phyloP scores from a whole-genome alignment of 176 grass and related monocot genomes.

The Ananas comosus region DNA sequence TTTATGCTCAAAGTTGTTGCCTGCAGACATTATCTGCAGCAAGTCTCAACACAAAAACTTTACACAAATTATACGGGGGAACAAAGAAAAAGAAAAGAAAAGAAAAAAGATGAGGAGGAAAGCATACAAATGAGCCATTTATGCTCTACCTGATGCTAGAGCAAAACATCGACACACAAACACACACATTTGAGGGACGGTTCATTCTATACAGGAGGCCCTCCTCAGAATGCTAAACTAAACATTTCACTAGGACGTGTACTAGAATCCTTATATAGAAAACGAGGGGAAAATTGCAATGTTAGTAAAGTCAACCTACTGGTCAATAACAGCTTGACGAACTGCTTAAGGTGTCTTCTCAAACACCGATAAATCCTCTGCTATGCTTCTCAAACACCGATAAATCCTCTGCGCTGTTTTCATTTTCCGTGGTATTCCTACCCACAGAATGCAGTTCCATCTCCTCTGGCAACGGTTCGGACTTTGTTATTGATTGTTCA shows the following conservation, averaged over 20 bases:
- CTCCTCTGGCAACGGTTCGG: constrained; percentile 18
- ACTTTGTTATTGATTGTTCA: neutral
- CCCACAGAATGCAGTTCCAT: constrained; percentile 23
- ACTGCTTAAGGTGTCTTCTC: neutral
- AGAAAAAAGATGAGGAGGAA: neutral
- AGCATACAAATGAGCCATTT: neutral
- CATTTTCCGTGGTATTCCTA: neutral
- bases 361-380: neutral
- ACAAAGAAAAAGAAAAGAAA: neutral
- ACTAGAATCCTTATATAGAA: neutral
- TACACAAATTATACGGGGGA: too few relatives aligned
- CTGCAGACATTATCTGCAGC: neutral
- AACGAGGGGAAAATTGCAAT: neutral
- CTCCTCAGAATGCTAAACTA: neutral
- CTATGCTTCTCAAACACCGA: neutral
- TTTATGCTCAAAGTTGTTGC: neutral
- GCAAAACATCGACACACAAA: neutral
- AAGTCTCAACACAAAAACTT: neutral
- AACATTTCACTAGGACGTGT: neutral
- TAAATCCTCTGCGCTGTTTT: neutral
- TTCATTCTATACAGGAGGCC: constrained; percentile 3
- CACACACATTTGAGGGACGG: neutral
- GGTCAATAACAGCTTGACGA: neutral
- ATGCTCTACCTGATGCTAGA: neutral
- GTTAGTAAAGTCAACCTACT: neutral